Evolutionary conservation across 1,284 basidiomycete species (phyloP), one percentile per base, ranked within the genome.

Genomic region (Melampsora americana): DNA sequence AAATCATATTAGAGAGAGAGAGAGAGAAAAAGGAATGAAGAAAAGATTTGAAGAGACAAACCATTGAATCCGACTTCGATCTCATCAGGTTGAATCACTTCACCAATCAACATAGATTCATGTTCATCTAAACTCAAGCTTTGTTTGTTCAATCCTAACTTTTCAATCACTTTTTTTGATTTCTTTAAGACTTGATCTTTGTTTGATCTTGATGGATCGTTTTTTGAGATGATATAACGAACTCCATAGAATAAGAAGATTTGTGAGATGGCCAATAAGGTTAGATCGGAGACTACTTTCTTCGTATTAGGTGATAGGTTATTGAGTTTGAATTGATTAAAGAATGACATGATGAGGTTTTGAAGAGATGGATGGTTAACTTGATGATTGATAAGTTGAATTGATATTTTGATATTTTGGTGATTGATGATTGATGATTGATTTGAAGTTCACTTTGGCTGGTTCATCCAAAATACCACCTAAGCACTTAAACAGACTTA

Each of bases 231-330:
- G 32, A 75, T 68, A 46, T 68, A 75, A 30, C 56, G 56, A 42
- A 75, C 65, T 6, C 73, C 73, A 68, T 75, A 75, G 46, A 75
- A 75, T n/a, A 75, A 60, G 42, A 75, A 61, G 23, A 75, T 68
- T 61, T 75, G 73, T 6, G 73, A 75, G 39, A 75, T 68, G 11
- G 73, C 73, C 12, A 75, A 59, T 14, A 75, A 56, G 11, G 73
- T 46, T 14, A 75, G 35, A 32, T 75, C 73, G 5, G 73, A 68
- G 35, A 75, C 56, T n/a, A 66, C 66, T 30, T 75, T 75, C 50
- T 75, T 75, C 26, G 73, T 68, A 7, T 53, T 67, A 3, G 73
- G 73, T 35, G 73, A 75, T 30, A 68, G 62, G 59, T 66, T 74
- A 26, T 46, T 32, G 4, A 59, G 62, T 39, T 74, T 74, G 18